Evolutionary conservation across 495 filamentous ascomycete species (phyloP).

Genomic region (Oidiodendron maius): DNA sequence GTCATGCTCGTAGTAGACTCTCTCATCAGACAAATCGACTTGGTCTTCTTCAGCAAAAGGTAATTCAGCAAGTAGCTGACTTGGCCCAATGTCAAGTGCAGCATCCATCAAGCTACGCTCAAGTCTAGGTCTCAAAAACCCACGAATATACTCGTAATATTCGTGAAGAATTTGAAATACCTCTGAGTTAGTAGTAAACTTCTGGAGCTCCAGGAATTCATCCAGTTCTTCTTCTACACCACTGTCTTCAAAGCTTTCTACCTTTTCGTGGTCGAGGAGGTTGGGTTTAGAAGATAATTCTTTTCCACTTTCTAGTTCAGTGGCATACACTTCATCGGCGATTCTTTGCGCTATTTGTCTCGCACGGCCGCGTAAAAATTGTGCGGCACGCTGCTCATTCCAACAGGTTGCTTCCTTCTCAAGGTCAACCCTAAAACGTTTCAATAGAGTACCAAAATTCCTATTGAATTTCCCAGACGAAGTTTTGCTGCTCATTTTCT

Average conservation of each 20-base stretch:
- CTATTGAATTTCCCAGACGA: conserved; percentile 1
- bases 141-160: neutral
- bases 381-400: neutral
- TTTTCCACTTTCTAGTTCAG: neutral
- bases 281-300: neutral
- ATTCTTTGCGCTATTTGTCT: neutral
- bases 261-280: neutral
- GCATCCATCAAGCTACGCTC: neutral
- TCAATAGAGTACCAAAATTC: conserved; percentile 1
- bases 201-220: neutral
- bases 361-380: neutral
- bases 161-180: neutral
- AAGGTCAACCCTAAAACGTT: conserved; percentile 1
- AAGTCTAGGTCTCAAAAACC: neutral
- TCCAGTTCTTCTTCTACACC: neutral
- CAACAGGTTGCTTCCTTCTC: neutral
- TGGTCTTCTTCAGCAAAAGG: neutral
- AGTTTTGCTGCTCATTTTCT: neutral
- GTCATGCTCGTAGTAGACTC: neutral
- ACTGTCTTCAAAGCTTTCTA: neutral
- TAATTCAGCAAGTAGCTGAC: neutral
- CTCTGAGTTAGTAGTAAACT: neutral
- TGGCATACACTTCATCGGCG: neutral
- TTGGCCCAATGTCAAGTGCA: neutral
- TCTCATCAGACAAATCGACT: neutral